A percentile compares a stretch with the other conserved stretches of the same genome.
Conservation (phyloP, 2,329 filamentous ascomycete genomes). For the Exophiala sp. region DNA sequence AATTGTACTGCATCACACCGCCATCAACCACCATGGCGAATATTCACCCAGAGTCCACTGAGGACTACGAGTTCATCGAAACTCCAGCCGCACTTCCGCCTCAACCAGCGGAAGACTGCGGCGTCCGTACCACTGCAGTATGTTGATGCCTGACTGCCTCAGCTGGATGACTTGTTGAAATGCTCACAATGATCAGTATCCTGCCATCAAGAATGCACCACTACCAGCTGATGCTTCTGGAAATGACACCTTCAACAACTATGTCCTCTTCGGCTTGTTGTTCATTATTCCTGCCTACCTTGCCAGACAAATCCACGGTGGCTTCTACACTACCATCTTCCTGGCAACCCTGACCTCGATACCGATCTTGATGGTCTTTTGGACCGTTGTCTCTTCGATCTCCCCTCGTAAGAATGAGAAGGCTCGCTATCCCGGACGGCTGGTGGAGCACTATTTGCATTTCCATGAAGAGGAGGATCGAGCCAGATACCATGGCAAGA, state of each 20-base stretch:
- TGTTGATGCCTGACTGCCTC: conserved; percentile 27
- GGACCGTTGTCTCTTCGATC: conserved; percentile 73
- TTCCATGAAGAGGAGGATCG: conserved; percentile 47
- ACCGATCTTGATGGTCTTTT: conserved; percentile 78
- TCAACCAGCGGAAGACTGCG: conserved; percentile 53
- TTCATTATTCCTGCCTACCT: conserved; percentile 72
- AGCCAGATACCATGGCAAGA: conserved; percentile 47
- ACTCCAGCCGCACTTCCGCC: conserved; percentile 57
- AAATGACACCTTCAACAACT: conserved; percentile 83
- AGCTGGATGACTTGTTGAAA: background rate
- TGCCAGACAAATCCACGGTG: conserved; percentile 78
- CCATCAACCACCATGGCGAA: conserved; percentile 36
- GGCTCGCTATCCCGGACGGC: conserved; percentile 76
- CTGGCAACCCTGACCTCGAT: conserved; percentile 73
- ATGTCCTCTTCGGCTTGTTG: conserved; percentile 67
- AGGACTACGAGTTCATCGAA: conserved; percentile 54
- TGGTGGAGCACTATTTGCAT: conserved; percentile 77
- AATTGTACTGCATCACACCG: background rate
- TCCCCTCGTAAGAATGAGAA: conserved; percentile 92
- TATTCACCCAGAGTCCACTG: conserved; percentile 43
- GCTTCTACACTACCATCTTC: conserved; percentile 83
- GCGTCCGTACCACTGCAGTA: conserved; percentile 61
- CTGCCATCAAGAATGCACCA: conserved; percentile 88
- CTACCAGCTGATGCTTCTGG: conserved; percentile 85
- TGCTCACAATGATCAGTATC: conserved; percentile 56